Percentiles rank a stretch among this genome's conserved stretches.
phyloP scores from a whole-genome alignment of 345 rosid genomes.

The Heritiera littoralis region DNA sequence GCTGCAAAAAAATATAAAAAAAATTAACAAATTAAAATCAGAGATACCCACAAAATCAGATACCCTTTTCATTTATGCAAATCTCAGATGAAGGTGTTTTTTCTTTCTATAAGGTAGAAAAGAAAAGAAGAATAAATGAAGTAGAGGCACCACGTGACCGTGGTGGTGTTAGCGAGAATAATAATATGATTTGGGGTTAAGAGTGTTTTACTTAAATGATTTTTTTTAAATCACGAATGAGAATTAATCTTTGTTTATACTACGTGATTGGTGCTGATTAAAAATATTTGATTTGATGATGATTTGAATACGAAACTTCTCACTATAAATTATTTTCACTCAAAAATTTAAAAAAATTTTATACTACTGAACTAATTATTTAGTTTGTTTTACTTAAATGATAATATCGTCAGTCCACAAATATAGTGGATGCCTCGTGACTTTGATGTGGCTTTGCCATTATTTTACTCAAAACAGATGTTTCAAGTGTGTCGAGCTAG shows the following conservation, averaged over 20 bases:
- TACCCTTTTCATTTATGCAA: conserved; percentile 2
- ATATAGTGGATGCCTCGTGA: conserved; percentile 26
- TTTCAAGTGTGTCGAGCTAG: background rate
- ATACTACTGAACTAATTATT: too few species aligned
- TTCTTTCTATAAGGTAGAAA: background rate
- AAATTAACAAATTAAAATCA: too few species aligned
- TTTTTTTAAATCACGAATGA: too few species aligned
- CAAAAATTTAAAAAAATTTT: too few species aligned
- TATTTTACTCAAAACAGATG: conserved; percentile 22
- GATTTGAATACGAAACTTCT: too few species aligned
- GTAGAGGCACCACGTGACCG: conserved; percentile 29
- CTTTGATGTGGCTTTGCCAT: background rate
- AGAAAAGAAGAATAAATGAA: background rate
- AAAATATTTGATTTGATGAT: too few species aligned
- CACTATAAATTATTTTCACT: too few species aligned
- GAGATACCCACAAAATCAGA: conserved; percentile 16
- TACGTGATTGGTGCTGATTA: too few species aligned
- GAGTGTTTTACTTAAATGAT: background rate
- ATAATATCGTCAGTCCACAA: background rate
- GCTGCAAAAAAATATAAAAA: background rate
- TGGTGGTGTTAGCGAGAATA: background rate
- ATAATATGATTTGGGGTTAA: conserved; percentile 15
- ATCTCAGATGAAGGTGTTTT: background rate
- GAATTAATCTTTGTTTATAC: too few species aligned
- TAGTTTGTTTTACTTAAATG: too few species aligned